phyloP scores from a whole-genome alignment of 2,329 filamentous ascomycete genomes.

The Domatiomyces catenatus region DNA sequence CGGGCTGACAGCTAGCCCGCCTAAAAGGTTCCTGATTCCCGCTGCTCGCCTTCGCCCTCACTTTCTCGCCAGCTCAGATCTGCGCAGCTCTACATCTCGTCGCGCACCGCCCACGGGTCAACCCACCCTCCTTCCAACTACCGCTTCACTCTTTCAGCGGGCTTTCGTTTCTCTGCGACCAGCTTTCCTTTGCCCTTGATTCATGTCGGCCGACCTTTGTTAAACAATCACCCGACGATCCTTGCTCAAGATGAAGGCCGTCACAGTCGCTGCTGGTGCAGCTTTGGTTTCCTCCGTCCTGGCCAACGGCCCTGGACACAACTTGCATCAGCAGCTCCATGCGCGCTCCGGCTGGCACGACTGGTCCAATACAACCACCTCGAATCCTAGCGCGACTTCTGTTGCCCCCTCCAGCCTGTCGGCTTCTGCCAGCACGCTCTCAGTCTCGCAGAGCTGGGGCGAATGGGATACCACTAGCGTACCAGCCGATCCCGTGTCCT shows the following conservation, averaged over 20 bases:
- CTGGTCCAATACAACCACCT: constrained; percentile 55
- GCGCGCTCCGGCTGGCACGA: constrained; percentile 15
- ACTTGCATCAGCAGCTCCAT: constrained; percentile 34
- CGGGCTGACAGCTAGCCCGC: constrained; percentile 5
- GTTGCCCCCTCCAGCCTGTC: constrained; percentile 5
- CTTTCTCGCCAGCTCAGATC: constrained; percentile 13
- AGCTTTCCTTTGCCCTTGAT: constrained; percentile 12
- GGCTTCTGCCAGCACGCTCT: constrained; percentile 12
- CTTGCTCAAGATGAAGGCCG: constrained; percentile 54
- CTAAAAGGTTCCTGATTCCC: constrained; percentile 12
- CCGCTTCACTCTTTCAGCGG: constrained; percentile 55
- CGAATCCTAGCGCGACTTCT: constrained; percentile 40
- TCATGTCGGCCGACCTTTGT: constrained; percentile 9
- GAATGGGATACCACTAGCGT: constrained; percentile 16
- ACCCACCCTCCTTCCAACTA: constrained; percentile 15
- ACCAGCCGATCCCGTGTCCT: constrained; percentile 21
- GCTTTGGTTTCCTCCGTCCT: constrained; percentile 36
- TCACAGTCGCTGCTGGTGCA: constrained; percentile 46
- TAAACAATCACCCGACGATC: constrained; percentile 20
- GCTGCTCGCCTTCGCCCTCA: constrained; percentile 8
- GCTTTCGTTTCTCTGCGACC: constrained; percentile 44
- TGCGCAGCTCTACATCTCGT: constrained; percentile 12
- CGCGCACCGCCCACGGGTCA: constrained; percentile 5
- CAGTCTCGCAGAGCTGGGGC: constrained; percentile 8
- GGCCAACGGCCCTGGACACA: constrained; percentile 45